Conservation (phyloP, 1,139 yeast species). For the Suhomyces wounanorum region DNA sequence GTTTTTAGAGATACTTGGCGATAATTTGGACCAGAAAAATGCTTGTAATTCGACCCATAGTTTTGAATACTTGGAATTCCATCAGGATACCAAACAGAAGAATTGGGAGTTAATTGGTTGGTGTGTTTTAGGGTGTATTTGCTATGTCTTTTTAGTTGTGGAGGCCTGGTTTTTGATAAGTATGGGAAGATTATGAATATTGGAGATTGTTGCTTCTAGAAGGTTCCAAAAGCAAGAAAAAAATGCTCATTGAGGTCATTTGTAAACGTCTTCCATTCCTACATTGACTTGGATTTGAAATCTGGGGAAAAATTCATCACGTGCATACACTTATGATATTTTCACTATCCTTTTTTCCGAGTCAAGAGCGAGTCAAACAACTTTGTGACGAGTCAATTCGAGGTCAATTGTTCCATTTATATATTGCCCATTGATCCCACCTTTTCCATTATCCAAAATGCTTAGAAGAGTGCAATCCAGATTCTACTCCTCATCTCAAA, state of each 20-base stretch:
- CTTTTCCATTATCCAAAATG: constrained; percentile 9
- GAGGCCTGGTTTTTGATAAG: background rate
- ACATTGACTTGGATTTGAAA: background rate
- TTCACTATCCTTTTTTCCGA: too few relatives aligned
- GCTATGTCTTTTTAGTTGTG: constrained; percentile 1
- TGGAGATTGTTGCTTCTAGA: background rate
- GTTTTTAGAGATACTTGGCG: constrained; percentile 2
- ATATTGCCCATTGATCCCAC: constrained; percentile 2
- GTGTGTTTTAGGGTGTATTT: constrained; percentile 4
- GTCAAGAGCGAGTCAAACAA: background rate
- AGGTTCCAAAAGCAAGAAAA: background rate
- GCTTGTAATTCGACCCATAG: background rate
- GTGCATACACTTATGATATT: background rate
- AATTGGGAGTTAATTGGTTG: constrained; percentile 3
- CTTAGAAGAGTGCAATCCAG: constrained; percentile 16
- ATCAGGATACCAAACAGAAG: background rate
- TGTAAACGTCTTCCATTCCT: too few relatives aligned
- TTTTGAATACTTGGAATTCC: constrained; percentile 7
- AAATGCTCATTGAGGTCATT: too few relatives aligned
- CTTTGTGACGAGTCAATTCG: constrained; percentile 5
- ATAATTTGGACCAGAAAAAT: constrained; percentile 1
- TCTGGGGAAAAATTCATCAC: background rate
- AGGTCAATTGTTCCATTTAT: constrained; percentile 8
- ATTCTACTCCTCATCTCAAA: constrained; percentile 28
- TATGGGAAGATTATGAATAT: background rate